Base-by-base conservation (phyloP, 1,284 basidiomycete species). In the Ustilago tritici region DNA sequence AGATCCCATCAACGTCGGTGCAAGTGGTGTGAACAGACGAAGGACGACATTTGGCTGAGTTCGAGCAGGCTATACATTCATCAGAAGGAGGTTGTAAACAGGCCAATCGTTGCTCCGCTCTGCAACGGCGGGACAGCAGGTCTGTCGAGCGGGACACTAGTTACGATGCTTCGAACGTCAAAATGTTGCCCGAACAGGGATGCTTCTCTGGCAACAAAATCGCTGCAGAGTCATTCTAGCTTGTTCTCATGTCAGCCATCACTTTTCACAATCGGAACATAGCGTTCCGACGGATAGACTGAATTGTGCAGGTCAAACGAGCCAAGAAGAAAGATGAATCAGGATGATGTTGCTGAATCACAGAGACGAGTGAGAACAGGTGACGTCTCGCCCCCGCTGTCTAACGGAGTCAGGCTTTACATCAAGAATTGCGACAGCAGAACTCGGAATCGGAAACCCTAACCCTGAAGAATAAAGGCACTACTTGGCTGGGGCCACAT, bases 331-430 rank as follows among this genome's bases (percentile, higher is more conserved):
- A 23, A 41, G 38, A 56, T 56, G 55, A 56, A 23, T 56, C 55
- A 56, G 53, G 53, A 14, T 41, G 17, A 41, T 15, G 23, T 9
- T 57, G 56, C 56, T 57, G 56, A 57, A 34, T 57, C 56, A 57
- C 41, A 31, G 15, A 10, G 43, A 28, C 35, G 41, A 41, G 23
- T 28, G 23, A 28, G 35, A 12, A 9, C 12, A 56, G n/a, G 14
- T 41, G 54, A 38, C 35, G 34, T 41, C 19, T 38, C 53, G 31
- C 12, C 53, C 17, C 53, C 35, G 31, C 49, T 14, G 28, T 50
- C 4, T 7, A 32, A 12, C 31, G 23, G 11, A 32, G 12, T 32
- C 28, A 46, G 43, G 43, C n/a, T 46, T 50, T 50, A 50, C 49
- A 14, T 50, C 49, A 31, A 50, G 15, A 50, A 32, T 10, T 50